Evolutionary conservation across 2,329 filamentous ascomycete genomes (phyloP), one percentile per base, ranked within the genome.

Genomic region (Pseudocercospora vitis): DNA sequence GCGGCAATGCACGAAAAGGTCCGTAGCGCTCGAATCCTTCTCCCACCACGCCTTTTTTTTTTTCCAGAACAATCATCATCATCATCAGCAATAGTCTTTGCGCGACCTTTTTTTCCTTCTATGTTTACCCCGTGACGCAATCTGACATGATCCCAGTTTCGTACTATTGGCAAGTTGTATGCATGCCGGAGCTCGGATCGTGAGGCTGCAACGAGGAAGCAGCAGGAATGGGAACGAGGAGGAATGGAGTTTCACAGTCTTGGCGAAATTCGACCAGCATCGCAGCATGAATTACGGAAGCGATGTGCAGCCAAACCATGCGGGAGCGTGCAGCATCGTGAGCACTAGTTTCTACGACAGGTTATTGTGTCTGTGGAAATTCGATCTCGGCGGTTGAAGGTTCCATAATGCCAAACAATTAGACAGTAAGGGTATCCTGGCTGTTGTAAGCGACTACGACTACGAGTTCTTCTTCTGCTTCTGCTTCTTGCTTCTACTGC

Each of bases 201-300:
- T 86, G 2, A 71, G 71, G 54, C 64, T 85, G 3, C 66, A 56
- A 31, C 63, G 64, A n/a, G n/a, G n/a, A n/a, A n/a, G n/a, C n/a
- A n/a, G n/a, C n/a, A n/a, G n/a, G n/a, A n/a, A n/a, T n/a, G n/a
- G n/a, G 28, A 57, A 47, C 24, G 37, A 50, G 8, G 63, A 71
- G 1, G 55, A 73, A 52, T 90, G 86, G 81, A 66, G 65, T 1
- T 85, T 94, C 53, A 74, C 80, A 37, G 76, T 92, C 1, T 61
- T 91, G 42, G 85, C 81, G 0, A 81, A 79, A 48, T 95, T 95
- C 65, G 87, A 89, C 62, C 88, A 92, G 68, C 91, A 96, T 68
- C 78, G 88, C 73, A 96, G 90, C 69, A 96, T 96, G 90, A 96
- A 95, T 65, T 97, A 97, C 69, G 91, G 87, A 5, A 89, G 87